A percentile compares a stretch with the other conserved stretches of the same genome.
phyloP scores from a whole-genome alignment of 1,284 basidiomycete species.

The Heterobasidion annosum region DNA sequence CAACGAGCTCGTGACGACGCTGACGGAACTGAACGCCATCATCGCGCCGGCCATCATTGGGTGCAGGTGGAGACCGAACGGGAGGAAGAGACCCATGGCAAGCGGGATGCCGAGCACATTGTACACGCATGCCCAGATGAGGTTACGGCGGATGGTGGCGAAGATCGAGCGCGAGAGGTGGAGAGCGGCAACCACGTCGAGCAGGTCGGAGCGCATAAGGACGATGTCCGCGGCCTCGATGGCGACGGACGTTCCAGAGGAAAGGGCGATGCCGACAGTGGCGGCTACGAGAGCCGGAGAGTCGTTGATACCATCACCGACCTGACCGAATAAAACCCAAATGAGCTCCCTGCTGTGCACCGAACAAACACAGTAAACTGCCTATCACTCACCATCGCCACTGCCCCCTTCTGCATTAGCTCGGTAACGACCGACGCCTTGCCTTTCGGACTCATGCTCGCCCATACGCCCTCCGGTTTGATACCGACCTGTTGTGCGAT shows the following conservation, averaged over 20 bases:
- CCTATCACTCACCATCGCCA: constrained; percentile 72
- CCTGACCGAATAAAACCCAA: constrained; percentile 34
- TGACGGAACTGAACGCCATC: constrained; percentile 97
- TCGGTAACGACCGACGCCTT: constrained; percentile 81
- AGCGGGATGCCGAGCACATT: constrained; percentile 95
- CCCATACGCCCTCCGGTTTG: constrained; percentile 70
- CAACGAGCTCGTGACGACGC: constrained; percentile 88
- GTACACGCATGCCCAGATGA: constrained; percentile 91
- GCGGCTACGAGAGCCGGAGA: constrained; percentile 94
- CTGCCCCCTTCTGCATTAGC: constrained; percentile 66
- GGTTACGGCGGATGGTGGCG: constrained; percentile 81
- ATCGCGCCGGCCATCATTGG: constrained; percentile 98
- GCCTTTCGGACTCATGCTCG: constrained; percentile 87
- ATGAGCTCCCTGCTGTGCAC: background rate
- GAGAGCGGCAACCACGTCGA: constrained; percentile 95
- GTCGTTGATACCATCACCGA: constrained; percentile 99
- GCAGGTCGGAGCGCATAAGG: constrained; percentile 91
- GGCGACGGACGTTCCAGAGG: constrained; percentile 92
- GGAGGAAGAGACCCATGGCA: constrained; percentile 95
- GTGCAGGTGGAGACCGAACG: constrained; percentile 87
- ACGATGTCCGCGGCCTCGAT: constrained; percentile 98
- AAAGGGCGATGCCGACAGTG: constrained; percentile 92
- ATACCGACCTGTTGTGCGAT: constrained; percentile 87
- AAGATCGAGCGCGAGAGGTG: constrained; percentile 89
- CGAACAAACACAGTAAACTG: background rate